phyloP scores from a whole-genome alignment of 2,329 filamentous ascomycete species.

The Cercospora sp. region DNA sequence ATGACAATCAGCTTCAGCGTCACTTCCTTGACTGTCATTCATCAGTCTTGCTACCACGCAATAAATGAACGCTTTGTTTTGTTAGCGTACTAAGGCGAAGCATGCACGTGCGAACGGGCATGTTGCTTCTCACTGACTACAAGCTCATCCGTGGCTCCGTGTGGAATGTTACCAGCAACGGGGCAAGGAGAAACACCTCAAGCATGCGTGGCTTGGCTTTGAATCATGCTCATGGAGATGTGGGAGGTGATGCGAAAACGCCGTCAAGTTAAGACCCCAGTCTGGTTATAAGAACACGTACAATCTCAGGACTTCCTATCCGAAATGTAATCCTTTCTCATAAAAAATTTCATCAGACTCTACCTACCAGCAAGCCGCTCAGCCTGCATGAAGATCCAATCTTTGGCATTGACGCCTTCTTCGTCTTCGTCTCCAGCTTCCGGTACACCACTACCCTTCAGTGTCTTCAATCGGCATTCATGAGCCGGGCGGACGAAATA shows the following conservation, averaged over 20 bases:
- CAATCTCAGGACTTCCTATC: not conserved
- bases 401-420: conserved; percentile 43
- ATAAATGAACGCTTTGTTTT: no score
- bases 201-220: not conserved
- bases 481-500: conserved; percentile 58
- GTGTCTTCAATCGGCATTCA: conserved; percentile 46
- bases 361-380: conserved; percentile 36
- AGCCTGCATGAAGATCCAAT: conserved; percentile 47
- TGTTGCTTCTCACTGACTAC: no score
- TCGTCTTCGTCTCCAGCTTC: conserved; percentile 36
- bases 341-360: not conserved
- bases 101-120: no score
- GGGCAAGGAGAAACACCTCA: not conserved
- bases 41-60: no score
- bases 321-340: not conserved
- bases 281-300: not conserved
- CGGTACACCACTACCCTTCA: conserved; percentile 38
- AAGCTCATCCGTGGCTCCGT: not conserved
- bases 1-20: not conserved
- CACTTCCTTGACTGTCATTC: no score
- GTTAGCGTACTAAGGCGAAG: no score
- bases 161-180: not conserved
- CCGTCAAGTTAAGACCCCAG: not conserved
- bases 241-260: not conserved
- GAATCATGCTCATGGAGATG: no score